Base-by-base conservation (phyloP, 73 alveolate species). In the Durusdinium trenchii region DNA sequence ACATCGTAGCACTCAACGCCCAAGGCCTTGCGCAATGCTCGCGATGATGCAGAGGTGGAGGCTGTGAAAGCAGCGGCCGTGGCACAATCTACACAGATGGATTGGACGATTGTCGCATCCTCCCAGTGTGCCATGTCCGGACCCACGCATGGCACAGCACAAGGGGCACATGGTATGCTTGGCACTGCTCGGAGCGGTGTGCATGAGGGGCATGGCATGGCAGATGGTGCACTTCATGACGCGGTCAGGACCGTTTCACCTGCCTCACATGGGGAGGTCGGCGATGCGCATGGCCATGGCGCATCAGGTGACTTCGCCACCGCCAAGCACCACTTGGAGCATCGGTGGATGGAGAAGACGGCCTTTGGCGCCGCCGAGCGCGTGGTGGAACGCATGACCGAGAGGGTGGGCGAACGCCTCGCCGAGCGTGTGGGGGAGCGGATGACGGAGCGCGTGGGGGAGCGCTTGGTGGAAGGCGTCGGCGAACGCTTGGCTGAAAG, bases 361-460 rank as follows among this genome's bases (percentile, higher is more conserved):
- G 97, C 97, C 89, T 91, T 91, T 76, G 67, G 97, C 23, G 89
- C 97, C 45, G 97, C 97, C 32, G 97, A 91, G 81, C 97, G 97
- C 16, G 97, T 91, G 61, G 89, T 91, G 10, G 97, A 91, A 51
- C 97, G 89, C 35, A 64, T 91, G 89, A 91, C 97, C n/a, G 97
- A 90, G 96, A 86, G 86, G 14, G 75, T 90, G 3, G 96, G 95
- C 26, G 96, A 90, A 75, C 96, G 96, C 23, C 52, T 90, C 45
- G 86, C 96, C 12, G 96, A 90, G 86, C 84, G 96, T 16, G 96
- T 40, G 52, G 85, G 71, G 45, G 96, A 87, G 76, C 96, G 96
- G 20, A 67, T 87, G 50, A 85, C 67, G 26, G 86, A 87, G 51
- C 84, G 96, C 26, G 96, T 69, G 50, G 96, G 60, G 35, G 96